phyloP scores from a whole-genome alignment of 2,329 filamentous ascomycete species.

The Stachybotrys chlorohalonatus region DNA sequence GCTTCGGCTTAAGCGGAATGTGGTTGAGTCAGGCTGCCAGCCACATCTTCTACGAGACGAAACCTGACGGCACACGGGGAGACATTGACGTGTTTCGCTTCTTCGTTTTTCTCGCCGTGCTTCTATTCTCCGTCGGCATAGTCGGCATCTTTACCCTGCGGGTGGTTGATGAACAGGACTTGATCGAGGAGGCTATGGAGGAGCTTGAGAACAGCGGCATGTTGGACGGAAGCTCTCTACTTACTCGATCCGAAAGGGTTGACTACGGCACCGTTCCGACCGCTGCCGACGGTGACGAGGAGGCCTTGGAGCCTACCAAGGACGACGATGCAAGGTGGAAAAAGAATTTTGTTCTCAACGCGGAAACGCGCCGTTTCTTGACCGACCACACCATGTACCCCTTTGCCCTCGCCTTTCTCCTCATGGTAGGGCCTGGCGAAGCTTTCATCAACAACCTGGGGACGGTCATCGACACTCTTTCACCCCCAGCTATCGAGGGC shows the following conservation, averaged over 20 bases:
- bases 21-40: conserved; percentile 88
- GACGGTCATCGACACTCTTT: conserved; percentile 82
- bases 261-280: conserved; percentile 55
- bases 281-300: conserved; percentile 37
- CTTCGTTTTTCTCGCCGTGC: conserved; percentile 72
- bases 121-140: conserved; percentile 63
- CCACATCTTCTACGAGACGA: conserved; percentile 62
- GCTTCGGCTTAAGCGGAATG: conserved; percentile 90
- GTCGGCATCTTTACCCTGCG: conserved; percentile 65
- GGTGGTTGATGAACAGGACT: conserved; percentile 74
- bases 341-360: conserved; percentile 86
- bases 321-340: conserved; percentile 51
- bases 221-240: conserved; percentile 65
- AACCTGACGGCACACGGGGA: conserved; percentile 51
- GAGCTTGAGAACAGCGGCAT: conserved; percentile 85
- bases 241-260: conserved; percentile 40
- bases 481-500: conserved; percentile 42
- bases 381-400: conserved; percentile 93
- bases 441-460: conserved; percentile 97
- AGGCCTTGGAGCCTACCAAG: conserved; percentile 26
- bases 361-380: conserved; percentile 79
- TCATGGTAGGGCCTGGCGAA: conserved; percentile 91
- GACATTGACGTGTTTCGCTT: conserved; percentile 72
- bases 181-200: conserved; percentile 85
- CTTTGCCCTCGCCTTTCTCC: conserved; percentile 81